A percentile compares a stretch with the other conserved stretches of the same genome.
Evolutionary conservation across 306 rosid species (phyloP).

Genomic region (Coriaria nepalensis): DNA sequence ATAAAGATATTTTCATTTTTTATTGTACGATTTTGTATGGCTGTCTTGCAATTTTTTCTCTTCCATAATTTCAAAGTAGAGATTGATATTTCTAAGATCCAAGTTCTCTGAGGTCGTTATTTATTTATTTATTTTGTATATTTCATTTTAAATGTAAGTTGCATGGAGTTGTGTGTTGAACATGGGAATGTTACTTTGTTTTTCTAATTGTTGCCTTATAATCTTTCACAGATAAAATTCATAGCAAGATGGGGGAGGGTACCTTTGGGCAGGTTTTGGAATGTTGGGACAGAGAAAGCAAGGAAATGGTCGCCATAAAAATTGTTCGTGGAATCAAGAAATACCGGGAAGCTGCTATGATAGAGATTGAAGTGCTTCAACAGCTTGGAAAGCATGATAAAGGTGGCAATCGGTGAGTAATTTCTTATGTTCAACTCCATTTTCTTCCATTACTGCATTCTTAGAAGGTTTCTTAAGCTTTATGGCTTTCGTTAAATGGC

Average conservation of each 20-base stretch:
- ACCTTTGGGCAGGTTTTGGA: slow-evolving; percentile 96
- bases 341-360: slow-evolving; percentile 97
- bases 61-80: too few species aligned
- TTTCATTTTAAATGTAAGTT: not conserved
- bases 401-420: slow-evolving; percentile 83
- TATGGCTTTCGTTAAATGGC: slow-evolving; percentile 56
- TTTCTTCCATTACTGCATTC: not conserved
- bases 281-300: slow-evolving; percentile 89
- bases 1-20: slow-evolving; percentile 21
- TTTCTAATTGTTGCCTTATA: not conserved
- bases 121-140: not conserved
- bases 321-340: slow-evolving; percentile 82
- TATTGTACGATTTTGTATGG: not conserved
- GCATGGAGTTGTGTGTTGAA: not conserved
- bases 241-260: slow-evolving; percentile 95
- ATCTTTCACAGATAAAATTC: slow-evolving; percentile 56
- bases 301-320: slow-evolving; percentile 90
- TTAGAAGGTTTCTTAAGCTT: slow-evolving; percentile 12
- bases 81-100: too few species aligned
- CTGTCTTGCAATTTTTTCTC: too few species aligned
- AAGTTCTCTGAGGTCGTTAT: too few species aligned
- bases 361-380: slow-evolving; percentile 82
- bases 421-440: not conserved
- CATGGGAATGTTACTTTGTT: not conserved
- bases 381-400: slow-evolving; percentile 82